phyloP scores from a whole-genome alignment of 1,284 basidiomycete genomes.

The Ganoderma leucocontextum region DNA sequence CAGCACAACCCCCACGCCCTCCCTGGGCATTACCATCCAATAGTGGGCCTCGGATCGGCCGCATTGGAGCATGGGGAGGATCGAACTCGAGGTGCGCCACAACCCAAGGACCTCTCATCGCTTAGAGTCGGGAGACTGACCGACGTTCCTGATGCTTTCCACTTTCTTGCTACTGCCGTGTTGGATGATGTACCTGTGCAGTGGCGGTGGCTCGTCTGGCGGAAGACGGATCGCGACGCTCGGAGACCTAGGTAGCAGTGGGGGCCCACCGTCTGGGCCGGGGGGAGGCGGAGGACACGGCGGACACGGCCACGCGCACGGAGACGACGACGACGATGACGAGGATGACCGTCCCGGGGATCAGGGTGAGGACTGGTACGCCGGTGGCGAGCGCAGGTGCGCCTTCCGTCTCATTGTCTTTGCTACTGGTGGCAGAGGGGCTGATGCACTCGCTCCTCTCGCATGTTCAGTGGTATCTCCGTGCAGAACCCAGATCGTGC shows the following conservation, averaged over 20 bases:
- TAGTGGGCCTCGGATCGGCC: conserved; percentile 38
- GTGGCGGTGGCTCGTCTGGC: conserved; percentile 26
- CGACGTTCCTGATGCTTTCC: neutral
- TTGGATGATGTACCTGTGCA: neutral
- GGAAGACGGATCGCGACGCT: conserved; percentile 38
- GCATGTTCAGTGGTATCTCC: conserved; percentile 77
- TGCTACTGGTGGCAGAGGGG: no score
- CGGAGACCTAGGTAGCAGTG: conserved; percentile 32
- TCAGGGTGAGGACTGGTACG: conserved; percentile 75
- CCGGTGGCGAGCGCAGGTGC: conserved; percentile 89
- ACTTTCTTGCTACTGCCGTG: neutral
- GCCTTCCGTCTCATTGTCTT: conserved; percentile 22
- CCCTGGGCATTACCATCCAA: conserved; percentile 55
- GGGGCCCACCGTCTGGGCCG: conserved; percentile 22
- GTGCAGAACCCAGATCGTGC: conserved; percentile 84
- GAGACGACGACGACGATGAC: conserved; percentile 52
- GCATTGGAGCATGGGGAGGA: conserved; percentile 38
- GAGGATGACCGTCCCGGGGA: conserved; percentile 53
- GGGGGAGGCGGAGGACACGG: conserved; percentile 25
- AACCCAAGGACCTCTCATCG: neutral
- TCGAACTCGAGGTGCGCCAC: conserved; percentile 36
- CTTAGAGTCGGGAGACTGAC: neutral
- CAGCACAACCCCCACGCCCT: conserved; percentile 37
- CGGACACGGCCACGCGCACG: conserved; percentile 27
- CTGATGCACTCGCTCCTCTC: neutral